phyloP scores from a whole-genome alignment of 2,329 filamentous ascomycete species.

The Lachnellula subtilissima region DNA sequence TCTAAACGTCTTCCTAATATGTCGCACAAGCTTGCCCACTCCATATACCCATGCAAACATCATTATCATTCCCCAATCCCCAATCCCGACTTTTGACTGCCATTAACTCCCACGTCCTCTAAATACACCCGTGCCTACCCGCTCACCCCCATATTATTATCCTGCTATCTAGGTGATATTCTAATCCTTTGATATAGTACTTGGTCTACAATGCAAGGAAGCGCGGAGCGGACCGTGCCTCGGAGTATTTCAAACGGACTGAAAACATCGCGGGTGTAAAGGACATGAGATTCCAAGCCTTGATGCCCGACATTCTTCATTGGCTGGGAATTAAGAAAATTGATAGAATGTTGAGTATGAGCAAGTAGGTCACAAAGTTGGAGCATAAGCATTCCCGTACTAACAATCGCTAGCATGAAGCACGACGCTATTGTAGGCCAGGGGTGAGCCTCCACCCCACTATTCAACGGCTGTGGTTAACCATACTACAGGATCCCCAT shows the following conservation, averaged over 20 bases:
- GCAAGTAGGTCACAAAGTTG: conserved; percentile 49
- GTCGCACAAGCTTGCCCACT: conserved; percentile 9
- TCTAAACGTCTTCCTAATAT: conserved; percentile 49
- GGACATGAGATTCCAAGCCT: conserved; percentile 93
- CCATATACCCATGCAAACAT: conserved; percentile 11
- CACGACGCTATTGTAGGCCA: conserved; percentile 83
- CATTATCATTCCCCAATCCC: conserved; percentile 6
- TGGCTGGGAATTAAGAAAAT: conserved; percentile 99
- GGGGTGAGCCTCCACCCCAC: conserved; percentile 44
- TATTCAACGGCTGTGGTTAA: conserved; percentile 1
- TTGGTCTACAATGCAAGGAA: conserved; percentile 75
- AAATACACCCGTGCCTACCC: conserved; percentile 14
- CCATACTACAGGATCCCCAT: conserved; percentile 65
- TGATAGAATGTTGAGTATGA: conserved; percentile 98
- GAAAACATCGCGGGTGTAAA: conserved; percentile 98
- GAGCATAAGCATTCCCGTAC: conserved; percentile 17
- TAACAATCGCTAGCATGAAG: conserved; percentile 62
- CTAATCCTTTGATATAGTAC: conserved; percentile 28
- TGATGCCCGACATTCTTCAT: conserved; percentile 97
- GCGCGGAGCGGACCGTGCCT: conserved; percentile 72
- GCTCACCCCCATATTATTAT: conserved; percentile 8
- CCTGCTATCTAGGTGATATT: conserved; percentile 48
- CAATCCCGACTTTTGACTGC: conserved; percentile 53
- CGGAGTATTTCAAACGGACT: conserved; percentile 94
- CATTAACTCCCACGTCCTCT: conserved; percentile 70